phyloP scores from a whole-genome alignment of 2,329 filamentous ascomycete genomes.

The Sporothrix luriei region DNA sequence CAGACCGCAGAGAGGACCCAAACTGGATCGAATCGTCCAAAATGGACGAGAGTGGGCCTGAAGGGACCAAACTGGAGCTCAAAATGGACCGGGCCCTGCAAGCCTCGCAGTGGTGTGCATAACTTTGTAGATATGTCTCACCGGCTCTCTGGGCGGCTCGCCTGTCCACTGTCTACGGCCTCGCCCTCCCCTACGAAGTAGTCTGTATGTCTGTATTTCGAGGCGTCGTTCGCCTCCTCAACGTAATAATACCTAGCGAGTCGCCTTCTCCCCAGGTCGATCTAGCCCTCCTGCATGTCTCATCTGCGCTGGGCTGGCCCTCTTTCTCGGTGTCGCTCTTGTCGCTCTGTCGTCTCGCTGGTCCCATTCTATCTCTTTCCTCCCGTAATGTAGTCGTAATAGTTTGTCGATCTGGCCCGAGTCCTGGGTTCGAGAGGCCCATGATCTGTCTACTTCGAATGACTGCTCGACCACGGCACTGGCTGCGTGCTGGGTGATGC shows the following conservation, averaged over 20 bases:
- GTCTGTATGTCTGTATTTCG: not conserved
- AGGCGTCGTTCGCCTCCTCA: not conserved
- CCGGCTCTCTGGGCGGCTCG: not conserved
- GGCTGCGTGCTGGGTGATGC: too few species aligned
- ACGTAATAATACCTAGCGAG: too few species aligned
- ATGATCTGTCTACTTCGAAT: too few species aligned
- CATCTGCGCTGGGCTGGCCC: conserved; percentile 20
- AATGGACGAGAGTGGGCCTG: not conserved
- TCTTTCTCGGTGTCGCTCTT: conserved; percentile 10
- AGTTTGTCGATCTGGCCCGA: not conserved
- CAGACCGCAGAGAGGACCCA: not conserved
- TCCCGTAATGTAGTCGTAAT: conserved; percentile 22
- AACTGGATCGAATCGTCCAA: not conserved
- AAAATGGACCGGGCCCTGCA: not conserved
- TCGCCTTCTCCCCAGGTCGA: not conserved
- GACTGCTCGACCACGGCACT: not conserved
- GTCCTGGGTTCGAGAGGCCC: too few species aligned
- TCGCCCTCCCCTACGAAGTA: not conserved
- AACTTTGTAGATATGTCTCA: not conserved
- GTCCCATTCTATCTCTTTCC: not conserved
- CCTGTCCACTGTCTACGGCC: not conserved
- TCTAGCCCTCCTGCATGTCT: conserved; percentile 16
- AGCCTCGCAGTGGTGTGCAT: conserved; percentile 27
- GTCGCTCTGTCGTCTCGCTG: not conserved
- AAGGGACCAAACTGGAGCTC: not conserved